These are phyloP conservation scores for Bryoerythrophyllum caledonicum DNA, from an alignment of 225 moss, liverwort and hornwort species.

Conservation along the genomic window DNA sequence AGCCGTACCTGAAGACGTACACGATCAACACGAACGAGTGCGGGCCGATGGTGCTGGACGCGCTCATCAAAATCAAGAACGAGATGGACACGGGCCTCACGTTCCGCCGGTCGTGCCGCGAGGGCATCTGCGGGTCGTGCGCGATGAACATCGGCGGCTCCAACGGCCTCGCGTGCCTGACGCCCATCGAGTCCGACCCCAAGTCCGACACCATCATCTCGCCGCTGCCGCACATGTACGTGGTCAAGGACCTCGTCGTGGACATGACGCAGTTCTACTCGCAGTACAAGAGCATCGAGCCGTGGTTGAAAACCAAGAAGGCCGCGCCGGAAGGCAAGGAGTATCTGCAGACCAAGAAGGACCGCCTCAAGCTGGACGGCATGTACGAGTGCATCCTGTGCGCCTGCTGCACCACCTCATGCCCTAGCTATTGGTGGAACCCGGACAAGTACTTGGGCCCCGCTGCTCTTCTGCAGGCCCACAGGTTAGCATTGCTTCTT, in stretches of 20 bases:
- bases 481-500: slow-evolving; percentile 51
- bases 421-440: slow-evolving; percentile 99
- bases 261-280: slow-evolving; percentile 97
- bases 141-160: slow-evolving; percentile 90
- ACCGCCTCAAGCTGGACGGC: slow-evolving; percentile 85
- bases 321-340: slow-evolving; percentile 57
- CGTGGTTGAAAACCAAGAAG: slow-evolving; percentile 90
- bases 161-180: slow-evolving; percentile 87
- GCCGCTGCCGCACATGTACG: slow-evolving; percentile 96
- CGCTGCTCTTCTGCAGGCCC: slow-evolving; percentile 86
- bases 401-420: slow-evolving; percentile 89
- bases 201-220: slow-evolving; percentile 66
- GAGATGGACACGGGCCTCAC: slow-evolving; percentile 74
- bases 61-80: slow-evolving; percentile 93
- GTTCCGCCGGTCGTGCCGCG: slow-evolving; percentile 97
- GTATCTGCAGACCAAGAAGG: slow-evolving; percentile 76
- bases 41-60: slow-evolving; percentile 98
- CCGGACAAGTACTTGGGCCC: slow-evolving; percentile 95
- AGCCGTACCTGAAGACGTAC: slow-evolving; percentile 72
- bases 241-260: slow-evolving; percentile 89
- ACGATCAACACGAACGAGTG: slow-evolving; percentile 77
- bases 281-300: slow-evolving; percentile 98
- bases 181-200: slow-evolving; percentile 66
- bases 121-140: slow-evolving; percentile 97
- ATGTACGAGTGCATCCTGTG: slow-evolving; percentile 99